Conservation (phyloP, 176 grass and related monocot species). For the Carex littledalei region DNA sequence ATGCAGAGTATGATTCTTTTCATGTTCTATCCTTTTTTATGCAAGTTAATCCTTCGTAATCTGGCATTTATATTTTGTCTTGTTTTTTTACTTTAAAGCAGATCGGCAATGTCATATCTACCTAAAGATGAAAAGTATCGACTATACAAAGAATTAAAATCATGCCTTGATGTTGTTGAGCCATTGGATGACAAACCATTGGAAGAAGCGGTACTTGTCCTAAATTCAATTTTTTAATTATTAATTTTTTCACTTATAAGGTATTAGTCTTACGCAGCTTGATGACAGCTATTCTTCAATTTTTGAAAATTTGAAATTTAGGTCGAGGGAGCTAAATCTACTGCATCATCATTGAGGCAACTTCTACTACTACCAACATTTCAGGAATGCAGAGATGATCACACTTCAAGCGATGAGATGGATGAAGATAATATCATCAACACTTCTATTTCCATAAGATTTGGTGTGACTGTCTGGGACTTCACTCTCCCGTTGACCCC, state of each 20-base stretch:
- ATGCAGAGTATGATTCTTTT: conserved; percentile 53
- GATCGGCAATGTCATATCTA: conserved; percentile 44
- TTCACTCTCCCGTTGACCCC: conserved; percentile 91
- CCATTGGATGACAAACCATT: conserved; percentile 52
- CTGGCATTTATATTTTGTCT: neutral
- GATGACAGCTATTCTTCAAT: neutral
- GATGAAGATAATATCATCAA: conserved; percentile 86
- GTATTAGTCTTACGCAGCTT: conserved; percentile 15
- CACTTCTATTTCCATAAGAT: conserved; percentile 68
- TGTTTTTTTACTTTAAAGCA: conserved; percentile 28
- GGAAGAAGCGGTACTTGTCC: conserved; percentile 71
- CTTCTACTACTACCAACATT: conserved; percentile 56
- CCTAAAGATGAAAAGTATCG: conserved; percentile 64
- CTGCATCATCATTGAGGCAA: conserved; percentile 53
- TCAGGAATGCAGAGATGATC: conserved; percentile 54
- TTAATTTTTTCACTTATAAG: conserved; percentile 28
- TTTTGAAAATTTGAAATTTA: conserved; percentile 30
- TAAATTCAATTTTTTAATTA: conserved; percentile 11
- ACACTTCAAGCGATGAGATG: conserved; percentile 74
- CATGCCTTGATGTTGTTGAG: conserved; percentile 63
- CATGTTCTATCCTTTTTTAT: conserved; percentile 21
- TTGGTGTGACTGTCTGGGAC: conserved; percentile 93
- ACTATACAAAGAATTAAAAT: conserved; percentile 63
- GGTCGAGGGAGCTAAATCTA: conserved; percentile 53
- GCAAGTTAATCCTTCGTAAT: conserved; percentile 3